phyloP scores from a whole-genome alignment of 1,284 basidiomycete species.

The Sporisorium scitamineum region DNA sequence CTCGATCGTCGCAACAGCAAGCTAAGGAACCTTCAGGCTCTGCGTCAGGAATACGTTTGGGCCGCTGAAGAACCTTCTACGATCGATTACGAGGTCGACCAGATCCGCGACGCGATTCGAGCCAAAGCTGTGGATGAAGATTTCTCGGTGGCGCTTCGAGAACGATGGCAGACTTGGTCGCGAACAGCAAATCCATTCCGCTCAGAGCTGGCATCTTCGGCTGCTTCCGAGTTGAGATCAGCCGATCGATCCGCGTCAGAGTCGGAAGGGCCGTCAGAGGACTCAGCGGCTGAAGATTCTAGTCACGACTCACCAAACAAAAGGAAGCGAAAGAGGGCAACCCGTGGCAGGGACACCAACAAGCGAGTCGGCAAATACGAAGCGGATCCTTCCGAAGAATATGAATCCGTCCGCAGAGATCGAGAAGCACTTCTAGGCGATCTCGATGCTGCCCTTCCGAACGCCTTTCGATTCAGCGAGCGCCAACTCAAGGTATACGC shows the following conservation, averaged over 20 bases:
- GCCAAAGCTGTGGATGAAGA: conserved; percentile 35
- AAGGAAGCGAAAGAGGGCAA: conserved; percentile 15
- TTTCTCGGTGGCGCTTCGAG: conserved; percentile 39
- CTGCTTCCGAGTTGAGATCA: conserved; percentile 19
- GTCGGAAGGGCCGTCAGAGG: conserved; percentile 8
- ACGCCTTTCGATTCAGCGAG: conserved; percentile 35
- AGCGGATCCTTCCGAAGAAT: conserved; percentile 12
- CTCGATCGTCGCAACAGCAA: conserved; percentile 28
- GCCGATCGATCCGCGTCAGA: conserved; percentile 10
- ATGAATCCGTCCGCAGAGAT: conserved; percentile 21
- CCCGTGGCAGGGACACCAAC: conserved; percentile 4
- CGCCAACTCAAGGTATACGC: conserved; percentile 36
- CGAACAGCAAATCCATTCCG: conserved; percentile 35
- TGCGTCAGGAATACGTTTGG: conserved; percentile 8
- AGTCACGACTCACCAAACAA: neutral
- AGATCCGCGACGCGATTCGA: conserved; percentile 17
- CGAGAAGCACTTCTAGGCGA: conserved; percentile 24
- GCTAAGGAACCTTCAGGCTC: conserved; percentile 9
- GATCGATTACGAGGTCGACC: conserved; percentile 29
- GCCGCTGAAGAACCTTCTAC: conserved; percentile 11
- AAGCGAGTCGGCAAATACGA: conserved; percentile 3
- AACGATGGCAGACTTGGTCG: conserved; percentile 52
- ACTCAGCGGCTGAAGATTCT: conserved; percentile 14
- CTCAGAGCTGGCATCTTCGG: conserved; percentile 30
- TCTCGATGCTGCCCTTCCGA: conserved; percentile 30